Evolutionary conservation across 2,329 filamentous ascomycete genomes (phyloP).

Genomic region (Cercospora janseana): DNA sequence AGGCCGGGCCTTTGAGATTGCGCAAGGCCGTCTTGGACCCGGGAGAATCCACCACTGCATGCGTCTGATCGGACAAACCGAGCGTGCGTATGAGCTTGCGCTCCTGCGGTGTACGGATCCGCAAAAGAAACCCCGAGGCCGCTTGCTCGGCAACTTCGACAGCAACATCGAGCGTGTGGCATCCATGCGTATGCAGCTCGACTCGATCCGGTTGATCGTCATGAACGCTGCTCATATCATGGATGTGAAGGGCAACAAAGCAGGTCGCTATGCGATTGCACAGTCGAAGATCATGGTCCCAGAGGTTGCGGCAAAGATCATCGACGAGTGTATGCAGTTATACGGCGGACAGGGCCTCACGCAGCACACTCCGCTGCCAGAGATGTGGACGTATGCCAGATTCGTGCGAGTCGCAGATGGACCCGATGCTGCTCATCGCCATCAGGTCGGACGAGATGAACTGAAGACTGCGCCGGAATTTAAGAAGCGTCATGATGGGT

Average conservation of each 20-base stretch:
- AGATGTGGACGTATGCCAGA: constrained; percentile 39
- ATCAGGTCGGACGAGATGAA: constrained; percentile 77
- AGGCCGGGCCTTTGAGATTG: constrained; percentile 95
- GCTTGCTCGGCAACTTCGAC: constrained; percentile 79
- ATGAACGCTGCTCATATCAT: constrained; percentile 93
- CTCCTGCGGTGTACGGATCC: constrained; percentile 89
- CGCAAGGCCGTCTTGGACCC: constrained; percentile 92
- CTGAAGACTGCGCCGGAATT: constrained; percentile 62
- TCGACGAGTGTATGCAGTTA: constrained; percentile 88
- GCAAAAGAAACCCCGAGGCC: constrained; percentile 82
- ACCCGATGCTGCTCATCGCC: constrained; percentile 87
- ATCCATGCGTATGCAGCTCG: constrained; percentile 85
- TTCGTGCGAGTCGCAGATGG: constrained; percentile 59
- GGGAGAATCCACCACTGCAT: constrained; percentile 96
- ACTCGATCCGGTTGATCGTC: constrained; percentile 80
- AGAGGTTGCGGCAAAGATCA: constrained; percentile 73
- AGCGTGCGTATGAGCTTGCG: constrained; percentile 89
- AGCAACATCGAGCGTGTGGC: constrained; percentile 94
- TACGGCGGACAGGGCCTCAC: constrained; percentile 86
- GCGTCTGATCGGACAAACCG: constrained; percentile 84
- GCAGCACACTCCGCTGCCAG: constrained; percentile 87
- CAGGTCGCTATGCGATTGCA: constrained; percentile 84
- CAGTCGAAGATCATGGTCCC: constrained; percentile 90
- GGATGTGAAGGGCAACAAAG: constrained; percentile 81
- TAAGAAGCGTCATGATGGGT: constrained; percentile 59